Percentiles rank a stretch among this genome's conserved stretches.
These are phyloP conservation scores for Camelina sativa DNA, from an alignment of 345 rosid genomes.

Conservation along the genomic window DNA sequence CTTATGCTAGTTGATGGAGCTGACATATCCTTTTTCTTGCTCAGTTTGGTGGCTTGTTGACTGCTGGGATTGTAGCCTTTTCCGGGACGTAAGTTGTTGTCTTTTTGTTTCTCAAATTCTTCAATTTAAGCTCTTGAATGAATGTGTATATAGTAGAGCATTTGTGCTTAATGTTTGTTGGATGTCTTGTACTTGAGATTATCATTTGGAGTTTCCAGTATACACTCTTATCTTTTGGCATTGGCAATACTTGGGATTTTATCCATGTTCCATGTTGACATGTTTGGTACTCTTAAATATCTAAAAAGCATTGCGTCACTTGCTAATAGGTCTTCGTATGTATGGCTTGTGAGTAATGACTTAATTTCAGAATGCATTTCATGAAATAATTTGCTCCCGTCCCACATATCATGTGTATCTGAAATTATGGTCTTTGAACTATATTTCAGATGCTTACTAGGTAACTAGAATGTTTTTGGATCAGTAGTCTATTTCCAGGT, in stretches of 20 bases:
- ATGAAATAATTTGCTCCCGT: neutral
- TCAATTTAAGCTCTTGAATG: neutral
- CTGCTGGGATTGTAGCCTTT: conserved; percentile 79
- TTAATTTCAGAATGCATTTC: conserved; percentile 1
- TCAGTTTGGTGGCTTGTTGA: conserved; percentile 94
- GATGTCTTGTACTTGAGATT: neutral
- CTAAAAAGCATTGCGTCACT: neutral
- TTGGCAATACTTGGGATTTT: neutral
- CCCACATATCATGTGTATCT: neutral
- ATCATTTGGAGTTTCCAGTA: conserved; percentile 16
- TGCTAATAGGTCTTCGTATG: neutral
- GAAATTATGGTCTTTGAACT: neutral
- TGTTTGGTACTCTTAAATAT: neutral
- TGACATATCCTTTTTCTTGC: conserved; percentile 30
- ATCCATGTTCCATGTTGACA: neutral
- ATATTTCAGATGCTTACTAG: conserved; percentile 14
- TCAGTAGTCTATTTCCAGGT: neutral
- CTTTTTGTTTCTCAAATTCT: neutral
- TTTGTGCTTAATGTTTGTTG: conserved; percentile 15
- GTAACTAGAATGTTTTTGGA: neutral
- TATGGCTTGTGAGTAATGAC: neutral
- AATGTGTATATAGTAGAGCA: conserved; percentile 3
- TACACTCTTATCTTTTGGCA: neutral
- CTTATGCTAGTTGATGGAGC: neutral
- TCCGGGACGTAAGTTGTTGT: conserved; percentile 84